Conservation (phyloP, 805 yeast genomes). For the Saccharomycopsis vini region DNA sequence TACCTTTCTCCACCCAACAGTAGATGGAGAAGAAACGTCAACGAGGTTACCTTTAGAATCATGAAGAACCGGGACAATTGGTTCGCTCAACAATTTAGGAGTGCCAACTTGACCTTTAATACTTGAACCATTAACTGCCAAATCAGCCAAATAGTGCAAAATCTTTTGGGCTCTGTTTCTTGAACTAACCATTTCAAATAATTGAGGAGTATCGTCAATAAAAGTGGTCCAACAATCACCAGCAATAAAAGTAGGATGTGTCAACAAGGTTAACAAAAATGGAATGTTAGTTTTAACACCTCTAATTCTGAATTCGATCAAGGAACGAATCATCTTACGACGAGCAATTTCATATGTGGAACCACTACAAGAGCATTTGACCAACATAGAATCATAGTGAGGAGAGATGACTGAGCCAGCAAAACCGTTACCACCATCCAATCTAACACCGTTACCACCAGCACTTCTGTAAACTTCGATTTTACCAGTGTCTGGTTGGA, state of each 20-base stretch:
- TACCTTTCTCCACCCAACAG: conserved; percentile 88
- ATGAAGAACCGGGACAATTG: conserved; percentile 64
- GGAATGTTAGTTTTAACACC: conserved; percentile 99
- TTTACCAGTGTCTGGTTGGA: conserved; percentile 98
- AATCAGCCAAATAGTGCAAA: conserved; percentile 82
- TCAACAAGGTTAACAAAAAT: conserved; percentile 81
- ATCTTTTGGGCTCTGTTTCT: conserved; percentile 96
- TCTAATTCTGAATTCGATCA: conserved; percentile 95
- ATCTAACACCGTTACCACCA: conserved; percentile 98
- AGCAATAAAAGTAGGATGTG: conserved; percentile 75
- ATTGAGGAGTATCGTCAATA: conserved; percentile 93
- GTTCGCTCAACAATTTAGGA: conserved; percentile 73
- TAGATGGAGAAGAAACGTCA: conserved; percentile 44
- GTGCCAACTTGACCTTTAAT: conserved; percentile 92
- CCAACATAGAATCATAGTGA: conserved; percentile 96
- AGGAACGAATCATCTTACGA: conserved; percentile 93
- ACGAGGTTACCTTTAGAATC: conserved; percentile 55
- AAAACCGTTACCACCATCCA: conserved; percentile 98
- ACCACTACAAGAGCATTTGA: conserved; percentile 95
- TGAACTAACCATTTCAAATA: conserved; percentile 89
- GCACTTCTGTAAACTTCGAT: conserved; percentile 96
- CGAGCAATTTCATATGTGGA: conserved; percentile 94
- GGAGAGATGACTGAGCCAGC: conserved; percentile 96
- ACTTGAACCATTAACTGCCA: conserved; percentile 92
- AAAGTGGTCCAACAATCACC: conserved; percentile 98